Base-by-base conservation (phyloP, 1,139 yeast species). In the Protomyces gravidus region DNA sequence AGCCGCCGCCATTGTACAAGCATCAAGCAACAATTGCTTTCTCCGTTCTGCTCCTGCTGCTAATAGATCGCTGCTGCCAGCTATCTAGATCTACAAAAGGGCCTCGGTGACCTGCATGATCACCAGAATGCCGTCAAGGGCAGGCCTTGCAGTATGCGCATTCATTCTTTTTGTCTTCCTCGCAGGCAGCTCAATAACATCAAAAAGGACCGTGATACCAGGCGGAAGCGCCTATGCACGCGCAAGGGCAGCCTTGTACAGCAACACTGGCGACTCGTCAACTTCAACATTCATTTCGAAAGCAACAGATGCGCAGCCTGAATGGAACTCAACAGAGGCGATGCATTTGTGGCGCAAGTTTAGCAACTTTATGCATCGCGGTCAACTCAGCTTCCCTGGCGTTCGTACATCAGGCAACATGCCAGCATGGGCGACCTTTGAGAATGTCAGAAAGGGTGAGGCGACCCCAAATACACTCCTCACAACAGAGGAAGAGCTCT, bases 401-500 rank as follows among this genome's bases (percentile, higher is more conserved):
- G 42, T 36, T 4, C 42, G 42, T 6, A 36, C 42, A 4, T 15
- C 21, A n/a, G 42, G 42, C 23, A 17, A 36, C 9, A 15, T 36
- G 42, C 42, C 42, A 13, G 42, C 42, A 4, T 36, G 42, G 42
- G 42, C 42, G 42, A 36, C 42, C 5, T 36, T 36, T 36, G 42
- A 36, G 42, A 36, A 36, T 36, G 42, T 36, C 21, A n/a, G 19
- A 17, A 19, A 15, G 11, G 21, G 21, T 17, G 42, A 36, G 23
- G 21, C 17, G 42, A 23, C 42, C 11, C 42, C 42, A 5, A 36
- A 36, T n/a, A 36, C 42, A 23, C 21, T 36, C 23, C 42, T 36
- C 19, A 23, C 19, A 3, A 36, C 42, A 36, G 42, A 36, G 9
- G 42, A 36, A 15, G 42, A 36, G 9, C 5, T 36, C n/a, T 36